Percentiles rank a stretch among this genome's conserved stretches.
These are phyloP conservation scores for Nematocida sp. DNA, from an alignment of 371 early-diverging fungal species.

Conservation along the genomic window DNA sequence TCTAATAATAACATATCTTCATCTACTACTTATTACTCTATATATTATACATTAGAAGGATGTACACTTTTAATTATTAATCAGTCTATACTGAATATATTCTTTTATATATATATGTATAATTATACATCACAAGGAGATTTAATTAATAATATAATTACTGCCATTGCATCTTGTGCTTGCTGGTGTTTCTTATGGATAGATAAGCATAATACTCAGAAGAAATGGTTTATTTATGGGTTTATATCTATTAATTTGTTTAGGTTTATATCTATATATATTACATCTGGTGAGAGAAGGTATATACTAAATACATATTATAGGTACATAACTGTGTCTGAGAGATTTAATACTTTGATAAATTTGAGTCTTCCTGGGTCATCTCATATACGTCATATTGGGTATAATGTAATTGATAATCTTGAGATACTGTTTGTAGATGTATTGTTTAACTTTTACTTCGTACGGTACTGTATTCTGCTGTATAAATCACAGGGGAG, in stretches of 20 bases:
- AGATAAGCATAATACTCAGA: not conserved
- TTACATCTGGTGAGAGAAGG: slow-evolving; percentile 1
- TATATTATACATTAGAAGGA: slow-evolving; percentile 26
- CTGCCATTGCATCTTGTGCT: not conserved
- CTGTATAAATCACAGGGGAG: not conserved
- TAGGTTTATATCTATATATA: not conserved
- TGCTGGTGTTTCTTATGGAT: slow-evolving; percentile 23
- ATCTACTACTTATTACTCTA: not conserved
- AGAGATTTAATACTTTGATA: not conserved
- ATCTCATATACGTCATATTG: not conserved
- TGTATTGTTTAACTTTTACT: not conserved
- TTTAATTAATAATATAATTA: not conserved
- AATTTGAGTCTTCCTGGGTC: not conserved
- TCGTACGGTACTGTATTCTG: slow-evolving; percentile 3
- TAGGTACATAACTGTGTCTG: not conserved
- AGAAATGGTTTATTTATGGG: slow-evolving; percentile 6
- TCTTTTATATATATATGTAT: not conserved
- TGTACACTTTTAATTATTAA: not conserved
- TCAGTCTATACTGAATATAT: not conserved
- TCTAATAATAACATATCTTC: not conserved
- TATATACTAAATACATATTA: not conserved
- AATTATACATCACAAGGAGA: not conserved
- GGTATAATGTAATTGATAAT: not conserved
- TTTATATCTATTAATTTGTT: not conserved
- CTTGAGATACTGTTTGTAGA: not conserved